A percentile compares a stretch with the other conserved stretches of the same genome.
These are phyloP conservation scores for Tirmania nivea DNA, from an alignment of 495 filamentous ascomycete species.

Conservation along the genomic window DNA sequence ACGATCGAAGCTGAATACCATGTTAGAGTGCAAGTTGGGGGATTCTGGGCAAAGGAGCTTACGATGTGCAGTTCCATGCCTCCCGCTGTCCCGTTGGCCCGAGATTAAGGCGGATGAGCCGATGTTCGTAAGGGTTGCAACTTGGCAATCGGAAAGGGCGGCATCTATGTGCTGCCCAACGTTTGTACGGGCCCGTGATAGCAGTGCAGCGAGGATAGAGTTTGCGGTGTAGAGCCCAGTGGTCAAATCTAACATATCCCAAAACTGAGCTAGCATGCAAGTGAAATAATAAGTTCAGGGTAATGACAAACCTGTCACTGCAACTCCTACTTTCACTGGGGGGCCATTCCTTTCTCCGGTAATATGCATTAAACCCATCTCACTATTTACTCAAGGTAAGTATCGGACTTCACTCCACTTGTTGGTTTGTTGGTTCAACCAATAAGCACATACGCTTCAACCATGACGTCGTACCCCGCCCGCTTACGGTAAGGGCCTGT, in stretches of 20 bases:
- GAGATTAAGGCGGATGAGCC: slow-evolving; percentile 81
- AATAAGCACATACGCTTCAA: slow-evolving; percentile 40
- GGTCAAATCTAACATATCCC: slow-evolving; percentile 43
- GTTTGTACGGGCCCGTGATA: slow-evolving; percentile 43
- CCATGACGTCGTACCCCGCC: slow-evolving; percentile 97
- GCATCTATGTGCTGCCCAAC: slow-evolving; percentile 86
- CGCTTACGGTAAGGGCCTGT: slow-evolving; percentile 76
- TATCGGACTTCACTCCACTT: not conserved
- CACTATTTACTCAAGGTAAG: slow-evolving; percentile 21
- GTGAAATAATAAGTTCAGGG: not conserved
- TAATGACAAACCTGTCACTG: slow-evolving; percentile 37
- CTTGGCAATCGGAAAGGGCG: slow-evolving; percentile 77
- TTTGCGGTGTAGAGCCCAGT: slow-evolving; percentile 96
- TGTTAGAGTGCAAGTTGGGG: slow-evolving; percentile 1
- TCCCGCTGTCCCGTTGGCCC: slow-evolving; percentile 62
- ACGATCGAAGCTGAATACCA: slow-evolving; percentile 61
- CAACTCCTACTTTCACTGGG: slow-evolving; percentile 92
- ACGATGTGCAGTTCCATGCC: slow-evolving; percentile 95
- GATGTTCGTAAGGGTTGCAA: slow-evolving; percentile 78
- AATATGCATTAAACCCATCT: slow-evolving; percentile 97
- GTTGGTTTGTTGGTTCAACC: slow-evolving; percentile 5
- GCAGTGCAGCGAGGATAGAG: slow-evolving; percentile 79
- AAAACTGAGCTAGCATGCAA: not conserved
- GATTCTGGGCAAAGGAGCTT: slow-evolving; percentile 19
- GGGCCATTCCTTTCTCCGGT: slow-evolving; percentile 71